Base-by-base conservation (phyloP, 2,329 filamentous ascomycete species). In the Aspergillus sp. region DNA sequence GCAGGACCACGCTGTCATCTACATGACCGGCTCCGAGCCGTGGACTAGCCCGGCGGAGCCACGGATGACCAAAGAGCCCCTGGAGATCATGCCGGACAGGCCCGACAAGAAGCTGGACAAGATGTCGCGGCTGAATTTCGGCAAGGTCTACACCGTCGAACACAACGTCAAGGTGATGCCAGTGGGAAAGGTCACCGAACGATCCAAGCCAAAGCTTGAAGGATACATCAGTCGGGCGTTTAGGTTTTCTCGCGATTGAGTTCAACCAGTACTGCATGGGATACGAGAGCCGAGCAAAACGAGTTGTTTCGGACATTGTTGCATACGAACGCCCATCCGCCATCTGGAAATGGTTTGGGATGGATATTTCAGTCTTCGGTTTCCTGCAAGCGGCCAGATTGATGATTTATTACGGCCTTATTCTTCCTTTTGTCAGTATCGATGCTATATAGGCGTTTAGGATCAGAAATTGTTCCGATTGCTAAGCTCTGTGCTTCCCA, bases 151-250 rank as follows among this genome's bases (percentile, higher is more conserved):
- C 40, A 60, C 57, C 0, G 55, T 66, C 8, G 57, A 67, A 33
- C 56, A 64, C 33, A 64, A 67, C 32, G 45, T 63, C 24, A 64
- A 60, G 32, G 60, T 63, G 1, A 56, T 58, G 13, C 49, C 61
- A 1, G 41, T 67, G 4, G 64, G 64, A 1, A 39, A 35, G 8
- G 50, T 67, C 3, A 43, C 41, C 4, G 11, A 33, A 1, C n/a
- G 32, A 3, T 55, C 57, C 5, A 46, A 58, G 34, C 16, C 37
- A 1, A 41, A 27, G 13, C 50, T 57, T 22, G 11, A 15, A 3
- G 29, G 19, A 1, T 52, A 53, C 34, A 44, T 41, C 3, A 41
- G 34, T 14, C 19, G 25, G 4, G 41, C 43, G 32, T 19, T 39
- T 3, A 28, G 12, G 15, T 6, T 16, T 8, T 12, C 11, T 34